Evolutionary conservation across 2,329 filamentous ascomycete species (phyloP), one percentile per base, ranked within the genome.

Genomic region (Colletotrichum tofieldiae): DNA sequence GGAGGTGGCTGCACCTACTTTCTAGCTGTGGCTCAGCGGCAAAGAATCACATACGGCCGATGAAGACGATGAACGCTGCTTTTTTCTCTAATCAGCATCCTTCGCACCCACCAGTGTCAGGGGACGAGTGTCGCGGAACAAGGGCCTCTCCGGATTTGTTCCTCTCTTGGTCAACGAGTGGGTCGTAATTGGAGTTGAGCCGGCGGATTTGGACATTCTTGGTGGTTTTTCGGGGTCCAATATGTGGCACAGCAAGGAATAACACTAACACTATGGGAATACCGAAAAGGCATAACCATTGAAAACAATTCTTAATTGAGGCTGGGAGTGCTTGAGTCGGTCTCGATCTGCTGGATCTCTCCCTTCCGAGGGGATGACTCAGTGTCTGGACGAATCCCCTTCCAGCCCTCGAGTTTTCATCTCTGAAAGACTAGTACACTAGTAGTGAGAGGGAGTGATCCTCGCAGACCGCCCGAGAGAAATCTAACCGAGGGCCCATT

Each of bases 171-270:
- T 47, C 12, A 18, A 8, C 23, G 37, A 12, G 65, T 71, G 69
- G 69, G 59, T 39, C 59, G 35, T 52, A 29, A 58, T 69, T 72
- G 45, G 58, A 59, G 51, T 52, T n/a, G 52, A 51, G 59, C 59
- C 45, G 69, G 52, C 59, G 51, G 43, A 49, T 59, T 52, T 67
- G 54, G 45, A 26, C 39, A 47, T 54, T 60, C 23, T 59, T 49
- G 37, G 59, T 58, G 11, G 26, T 37, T 37, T 49, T 63, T 62
- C 64, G 64, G 68, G 68, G 64, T 69, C 65, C 59, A 64, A 55
- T 69, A 69, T 69, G 65, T 55, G 69, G 59, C 65, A 64, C 54
- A 55, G 59, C 51, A 51, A 60, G 65, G 52, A 64, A 69, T 41
- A 72, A 26, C 51, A 49, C 59, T 41, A 72, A 26, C 51, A 49